Base-by-base conservation (phyloP, 805 yeast genomes). In the Ogataea nakhonphanomensis region DNA sequence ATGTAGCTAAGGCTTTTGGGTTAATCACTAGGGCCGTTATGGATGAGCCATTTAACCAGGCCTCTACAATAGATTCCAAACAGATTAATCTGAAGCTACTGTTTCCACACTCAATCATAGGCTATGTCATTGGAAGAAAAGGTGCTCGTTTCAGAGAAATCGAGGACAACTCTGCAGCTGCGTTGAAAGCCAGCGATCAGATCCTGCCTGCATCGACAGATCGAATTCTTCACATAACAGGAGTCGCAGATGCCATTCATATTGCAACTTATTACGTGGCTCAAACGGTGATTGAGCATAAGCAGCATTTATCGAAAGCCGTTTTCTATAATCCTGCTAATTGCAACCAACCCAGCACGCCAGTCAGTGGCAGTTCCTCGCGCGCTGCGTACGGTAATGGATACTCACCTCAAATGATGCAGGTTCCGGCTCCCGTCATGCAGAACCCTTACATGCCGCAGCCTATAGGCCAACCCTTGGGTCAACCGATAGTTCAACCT, bases 171-270 rank as follows among this genome's bases (percentile, higher is more conserved):
- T 84, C 93, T 11, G 89, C 91, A 3, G 90, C 95, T 2, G 71
- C 76, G 42, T 69, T 88, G 41, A 75, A 72, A 49, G 93, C 95
- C 2, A 84, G 82, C 17, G 87, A 82, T 30, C 76, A 77, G 33
- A 75, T 81, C 11, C 64, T 88, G 49, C 85, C 93, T 1, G 75
- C 74, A 45, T 82, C 91, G 0, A 85, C 89, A 11, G 96, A 88
- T 58, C 71, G 95, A 43, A 69, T 84, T 14, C 65, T 88, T 34
- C 70, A 79, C 17, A 73, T 87, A 7, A 67, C 73, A 5, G 95
- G 95, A 6, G 91, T 84, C 10, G 88, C 89, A 1, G 95, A 87
- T 64, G 89, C 95, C 2, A 76, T 88, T 30, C 95, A 85, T 56
- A 84, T 86, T 50, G 95, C 95, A 8, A 69, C 80, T 0, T 85